Conservation (phyloP, 1,284 basidiomycete species). For the Flammula alnicola region DNA sequence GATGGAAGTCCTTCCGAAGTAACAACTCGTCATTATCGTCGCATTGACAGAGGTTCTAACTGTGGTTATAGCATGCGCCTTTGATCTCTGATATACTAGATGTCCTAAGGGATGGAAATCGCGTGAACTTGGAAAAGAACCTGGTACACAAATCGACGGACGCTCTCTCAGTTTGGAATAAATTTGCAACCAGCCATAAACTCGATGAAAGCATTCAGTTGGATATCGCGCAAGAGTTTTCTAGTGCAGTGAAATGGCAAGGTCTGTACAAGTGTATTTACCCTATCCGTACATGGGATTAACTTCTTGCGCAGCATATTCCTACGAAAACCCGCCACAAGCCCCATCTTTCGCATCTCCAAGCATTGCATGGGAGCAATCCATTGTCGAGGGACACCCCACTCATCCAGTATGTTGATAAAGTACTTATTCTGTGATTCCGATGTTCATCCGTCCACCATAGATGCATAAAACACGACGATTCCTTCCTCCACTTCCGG, state of each 20-base stretch:
- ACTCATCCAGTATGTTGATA: conserved; percentile 49
- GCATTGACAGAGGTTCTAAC: conserved; percentile 11
- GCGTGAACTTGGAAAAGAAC: conserved; percentile 27
- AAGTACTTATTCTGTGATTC: background rate
- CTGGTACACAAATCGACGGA: conserved; percentile 29
- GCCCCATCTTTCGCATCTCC: conserved; percentile 45
- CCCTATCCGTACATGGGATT: conserved; percentile 1
- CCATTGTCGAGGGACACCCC: conserved; percentile 58
- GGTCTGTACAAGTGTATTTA: conserved; percentile 31
- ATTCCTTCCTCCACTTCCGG: conserved; percentile 50
- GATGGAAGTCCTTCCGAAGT: conserved; percentile 28
- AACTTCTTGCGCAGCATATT: conserved; percentile 38
- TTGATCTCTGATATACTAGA: conserved; percentile 31
- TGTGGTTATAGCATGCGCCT: conserved; percentile 30
- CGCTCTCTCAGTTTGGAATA: conserved; percentile 46
- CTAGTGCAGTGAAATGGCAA: conserved; percentile 53
- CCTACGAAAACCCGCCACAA: conserved; percentile 48
- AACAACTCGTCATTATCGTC: conserved; percentile 5
- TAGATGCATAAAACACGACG: conserved; percentile 59
- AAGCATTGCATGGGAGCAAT: conserved; percentile 59
- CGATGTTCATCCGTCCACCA: background rate
- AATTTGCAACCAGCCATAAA: conserved; percentile 40
- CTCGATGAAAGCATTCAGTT: conserved; percentile 39
- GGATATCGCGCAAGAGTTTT: conserved; percentile 46
- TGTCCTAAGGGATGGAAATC: conserved; percentile 28